Evolutionary conservation across 106 monocot genomes (phyloP).

Genomic region (Dendrobium chrysotoxum): DNA sequence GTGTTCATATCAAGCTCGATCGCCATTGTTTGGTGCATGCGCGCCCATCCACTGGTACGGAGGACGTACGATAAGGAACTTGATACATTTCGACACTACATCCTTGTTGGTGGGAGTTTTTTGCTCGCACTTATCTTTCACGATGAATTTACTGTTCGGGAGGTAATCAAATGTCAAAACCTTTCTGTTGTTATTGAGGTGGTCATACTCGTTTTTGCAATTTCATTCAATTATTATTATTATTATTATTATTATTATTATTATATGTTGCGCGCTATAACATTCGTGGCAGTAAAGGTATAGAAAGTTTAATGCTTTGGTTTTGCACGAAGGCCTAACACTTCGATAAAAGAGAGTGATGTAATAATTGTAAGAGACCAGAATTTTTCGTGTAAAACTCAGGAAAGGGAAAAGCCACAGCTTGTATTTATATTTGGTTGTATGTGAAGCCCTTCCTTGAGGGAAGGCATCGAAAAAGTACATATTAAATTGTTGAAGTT

Average conservation of each 20-base stretch:
- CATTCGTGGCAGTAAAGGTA: too few species aligned
- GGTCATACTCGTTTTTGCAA: background rate
- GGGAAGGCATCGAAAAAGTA: too few species aligned
- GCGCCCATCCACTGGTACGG: constrained; percentile 35
- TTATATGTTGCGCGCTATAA: too few species aligned
- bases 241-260: background rate
- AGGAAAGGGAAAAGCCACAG: too few species aligned
- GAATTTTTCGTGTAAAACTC: too few species aligned
- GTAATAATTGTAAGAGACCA: too few species aligned
- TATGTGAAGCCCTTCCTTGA: too few species aligned
- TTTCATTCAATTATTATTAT: background rate
- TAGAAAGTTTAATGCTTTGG: too few species aligned
- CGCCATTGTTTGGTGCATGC: constrained; percentile 63
- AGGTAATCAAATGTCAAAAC: constrained; percentile 18
- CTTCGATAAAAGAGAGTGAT: too few species aligned
- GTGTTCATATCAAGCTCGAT: constrained; percentile 52
- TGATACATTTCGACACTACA: constrained; percentile 55
- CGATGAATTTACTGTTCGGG: constrained; percentile 32
- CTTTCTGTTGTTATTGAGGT: background rate
- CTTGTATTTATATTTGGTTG: too few species aligned
- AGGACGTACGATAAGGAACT: constrained; percentile 41
- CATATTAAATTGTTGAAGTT: too few species aligned
- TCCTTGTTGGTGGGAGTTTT: constrained; percentile 26
- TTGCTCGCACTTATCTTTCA: constrained; percentile 39
- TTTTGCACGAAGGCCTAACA: too few species aligned